These are phyloP conservation scores for Simplicillium sp. DNA, from an alignment of 2,329 filamentous ascomycete species.

Conservation along the genomic window DNA sequence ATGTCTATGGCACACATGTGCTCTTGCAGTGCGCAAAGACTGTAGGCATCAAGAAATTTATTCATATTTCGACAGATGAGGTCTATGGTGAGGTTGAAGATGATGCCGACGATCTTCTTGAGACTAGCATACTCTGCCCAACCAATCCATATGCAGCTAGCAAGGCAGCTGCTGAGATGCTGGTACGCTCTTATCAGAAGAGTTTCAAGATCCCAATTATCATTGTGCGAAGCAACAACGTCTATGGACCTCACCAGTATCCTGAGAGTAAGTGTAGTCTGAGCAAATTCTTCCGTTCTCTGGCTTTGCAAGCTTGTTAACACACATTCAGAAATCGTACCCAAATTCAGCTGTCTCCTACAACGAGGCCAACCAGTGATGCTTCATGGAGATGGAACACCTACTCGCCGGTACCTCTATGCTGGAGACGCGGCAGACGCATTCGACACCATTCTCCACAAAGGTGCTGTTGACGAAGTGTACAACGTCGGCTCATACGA, in stretches of 20 bases:
- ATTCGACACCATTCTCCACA: conserved; percentile 76
- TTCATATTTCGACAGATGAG: conserved; percentile 78
- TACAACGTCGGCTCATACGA: conserved; percentile 77
- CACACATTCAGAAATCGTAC: conserved; percentile 63
- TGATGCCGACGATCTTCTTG: conserved; percentile 60
- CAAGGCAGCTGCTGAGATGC: conserved; percentile 76
- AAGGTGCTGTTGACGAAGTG: conserved; percentile 69
- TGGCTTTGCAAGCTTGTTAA: conserved; percentile 25
- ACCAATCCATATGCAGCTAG: conserved; percentile 77
- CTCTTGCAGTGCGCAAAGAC: conserved; percentile 69
- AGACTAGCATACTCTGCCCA: conserved; percentile 65
- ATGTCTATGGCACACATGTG: conserved; percentile 78
- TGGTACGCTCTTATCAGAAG: conserved; percentile 79
- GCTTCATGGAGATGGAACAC: conserved; percentile 67
- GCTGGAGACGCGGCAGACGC: conserved; percentile 73
- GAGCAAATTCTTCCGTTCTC: not conserved
- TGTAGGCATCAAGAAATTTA: conserved; percentile 61
- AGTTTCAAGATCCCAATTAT: conserved; percentile 74
- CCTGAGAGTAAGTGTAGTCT: conserved; percentile 57
- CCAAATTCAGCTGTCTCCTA: conserved; percentile 69
- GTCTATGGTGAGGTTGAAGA: conserved; percentile 74
- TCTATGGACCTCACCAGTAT: conserved; percentile 77
- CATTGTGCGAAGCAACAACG: conserved; percentile 75
- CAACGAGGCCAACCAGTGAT: conserved; percentile 59
- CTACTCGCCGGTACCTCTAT: conserved; percentile 67